These are phyloP conservation scores for Murraya koenigii DNA, from an alignment of 345 rosid genomes.

Conservation along the genomic window DNA sequence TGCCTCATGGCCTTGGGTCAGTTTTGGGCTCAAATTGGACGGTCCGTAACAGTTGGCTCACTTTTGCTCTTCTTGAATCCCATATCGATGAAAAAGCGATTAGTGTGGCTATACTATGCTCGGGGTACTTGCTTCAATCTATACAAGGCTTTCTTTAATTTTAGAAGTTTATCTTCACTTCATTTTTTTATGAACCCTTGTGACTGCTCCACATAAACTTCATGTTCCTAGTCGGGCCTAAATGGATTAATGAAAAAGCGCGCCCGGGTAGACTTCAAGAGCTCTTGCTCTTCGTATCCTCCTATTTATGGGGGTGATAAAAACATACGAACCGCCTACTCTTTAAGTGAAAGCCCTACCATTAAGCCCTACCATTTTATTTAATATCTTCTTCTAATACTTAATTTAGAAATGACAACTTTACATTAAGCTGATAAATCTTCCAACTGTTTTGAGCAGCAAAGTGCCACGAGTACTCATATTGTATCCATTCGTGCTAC, in stretches of 20 bases:
- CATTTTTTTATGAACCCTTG: not conserved
- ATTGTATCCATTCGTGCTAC: not conserved
- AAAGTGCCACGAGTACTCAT: not conserved
- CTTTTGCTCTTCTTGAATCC: not conserved
- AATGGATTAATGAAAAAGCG: too few species aligned
- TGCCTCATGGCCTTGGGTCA: too few species aligned
- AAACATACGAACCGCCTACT: too few species aligned
- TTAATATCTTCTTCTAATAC: not conserved
- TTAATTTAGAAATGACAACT: not conserved
- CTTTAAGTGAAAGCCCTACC: too few species aligned
- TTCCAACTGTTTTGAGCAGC: not conserved
- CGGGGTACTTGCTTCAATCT: not conserved
- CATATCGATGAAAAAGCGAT: rapidly evolving
- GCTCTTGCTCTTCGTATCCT: too few species aligned
- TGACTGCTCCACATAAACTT: not conserved
- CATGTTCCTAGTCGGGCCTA: too few species aligned
- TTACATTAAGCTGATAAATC: not conserved
- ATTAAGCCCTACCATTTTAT: too few species aligned
- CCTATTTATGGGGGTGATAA: too few species aligned
- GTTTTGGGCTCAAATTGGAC: too few species aligned
- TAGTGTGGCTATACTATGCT: not conserved
- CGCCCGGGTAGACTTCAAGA: too few species aligned
- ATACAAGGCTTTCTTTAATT: not conserved
- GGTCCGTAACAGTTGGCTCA: too few species aligned
- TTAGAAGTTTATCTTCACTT: not conserved